phyloP scores from a whole-genome alignment of 441 rosid species.

The Metrosideros polymorpha region DNA sequence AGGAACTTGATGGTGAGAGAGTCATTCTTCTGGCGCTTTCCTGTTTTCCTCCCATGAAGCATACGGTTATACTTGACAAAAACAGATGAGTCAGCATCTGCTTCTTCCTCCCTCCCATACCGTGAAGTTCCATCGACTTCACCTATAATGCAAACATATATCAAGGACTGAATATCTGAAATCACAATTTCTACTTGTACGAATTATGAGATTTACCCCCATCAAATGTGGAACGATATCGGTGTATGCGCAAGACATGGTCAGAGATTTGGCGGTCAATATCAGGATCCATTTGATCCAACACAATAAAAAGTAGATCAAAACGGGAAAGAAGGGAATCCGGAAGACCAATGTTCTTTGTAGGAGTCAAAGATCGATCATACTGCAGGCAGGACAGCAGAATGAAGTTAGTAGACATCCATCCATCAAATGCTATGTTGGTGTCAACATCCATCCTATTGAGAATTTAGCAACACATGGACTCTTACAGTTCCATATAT shows the following conservation, averaged over 20 bases:
- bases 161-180: constrained; percentile 1
- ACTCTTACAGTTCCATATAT: constrained; percentile 93
- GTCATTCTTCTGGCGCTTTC: constrained; percentile 62
- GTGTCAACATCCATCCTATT: background rate
- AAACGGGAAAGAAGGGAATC: constrained; percentile 99
- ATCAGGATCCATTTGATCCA: constrained; percentile 99
- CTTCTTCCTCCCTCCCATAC: constrained; percentile 75
- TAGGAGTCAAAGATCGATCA: constrained; percentile 95
- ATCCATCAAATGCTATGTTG: background rate
- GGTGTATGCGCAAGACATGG: constrained; percentile 97
- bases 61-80: constrained; percentile 85
- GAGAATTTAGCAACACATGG: background rate
- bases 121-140: constrained; percentile 51
- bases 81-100: constrained; percentile 61
- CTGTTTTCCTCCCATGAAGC: constrained; percentile 78
- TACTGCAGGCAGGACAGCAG: constrained; percentile 36
- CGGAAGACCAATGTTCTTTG: constrained; percentile 99
- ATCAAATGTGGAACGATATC: constrained; percentile 61
- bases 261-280: constrained; percentile 83
- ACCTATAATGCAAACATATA: constrained; percentile 30
- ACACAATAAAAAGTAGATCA: constrained; percentile 86
- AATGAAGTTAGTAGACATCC: background rate
- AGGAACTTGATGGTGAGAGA: constrained; percentile 81
- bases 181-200: background rate
- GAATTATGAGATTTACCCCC: constrained; percentile 41